Conservation (phyloP, 257 asterid species). For the Lavandula angustifolia region DNA sequence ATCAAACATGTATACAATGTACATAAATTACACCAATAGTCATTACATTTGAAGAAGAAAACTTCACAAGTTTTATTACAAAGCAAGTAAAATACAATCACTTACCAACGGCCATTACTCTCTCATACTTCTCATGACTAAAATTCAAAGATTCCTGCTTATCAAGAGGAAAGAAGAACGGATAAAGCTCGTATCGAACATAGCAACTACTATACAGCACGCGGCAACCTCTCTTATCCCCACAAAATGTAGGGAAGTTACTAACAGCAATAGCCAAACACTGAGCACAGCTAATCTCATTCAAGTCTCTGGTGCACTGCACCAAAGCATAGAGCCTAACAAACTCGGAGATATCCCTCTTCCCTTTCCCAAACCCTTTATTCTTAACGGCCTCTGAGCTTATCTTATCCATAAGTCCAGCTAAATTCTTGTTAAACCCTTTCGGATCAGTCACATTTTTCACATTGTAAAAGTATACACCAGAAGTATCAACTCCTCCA, state of each 20-base stretch:
- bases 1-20: conserved; percentile 15
- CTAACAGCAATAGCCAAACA: conserved; percentile 61
- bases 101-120: not conserved
- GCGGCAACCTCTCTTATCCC: conserved; percentile 59
- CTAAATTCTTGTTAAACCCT: conserved; percentile 46
- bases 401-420: conserved; percentile 37
- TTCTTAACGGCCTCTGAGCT: conserved; percentile 49
- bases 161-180: conserved; percentile 71
- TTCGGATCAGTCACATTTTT: conserved; percentile 55
- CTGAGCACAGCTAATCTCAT: conserved; percentile 52
- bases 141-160: conserved; percentile 21
- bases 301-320: conserved; percentile 76
- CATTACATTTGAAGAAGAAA: no score
- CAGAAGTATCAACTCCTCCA: conserved; percentile 54
- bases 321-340: conserved; percentile 57
- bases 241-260: conserved; percentile 44
- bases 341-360: conserved; percentile 40
- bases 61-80: no score
- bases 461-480: conserved; percentile 41
- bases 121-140: not conserved
- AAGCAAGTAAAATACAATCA: not conserved
- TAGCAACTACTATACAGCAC: conserved; percentile 65
- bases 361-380: conserved; percentile 61
- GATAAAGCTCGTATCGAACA: conserved; percentile 69
- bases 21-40: no score